A percentile compares a stretch with the other conserved stretches of the same genome.
phyloP scores from a whole-genome alignment of 495 filamentous ascomycete species.

The Astrothelium macrocarpum region DNA sequence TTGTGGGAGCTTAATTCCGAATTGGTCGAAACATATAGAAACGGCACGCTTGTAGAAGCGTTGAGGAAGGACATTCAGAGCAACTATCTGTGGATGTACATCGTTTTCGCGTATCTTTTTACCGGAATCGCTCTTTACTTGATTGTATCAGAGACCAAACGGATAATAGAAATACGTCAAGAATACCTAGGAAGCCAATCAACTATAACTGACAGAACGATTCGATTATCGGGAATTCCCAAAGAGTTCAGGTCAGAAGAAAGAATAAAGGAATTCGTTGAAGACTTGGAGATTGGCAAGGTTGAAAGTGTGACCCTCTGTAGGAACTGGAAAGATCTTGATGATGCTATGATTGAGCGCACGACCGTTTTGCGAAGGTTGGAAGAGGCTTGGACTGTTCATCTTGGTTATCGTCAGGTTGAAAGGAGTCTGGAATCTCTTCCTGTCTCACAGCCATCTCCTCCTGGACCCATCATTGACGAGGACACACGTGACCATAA shows the following conservation, averaged over 20 bases:
- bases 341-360: slow-evolving; percentile 62
- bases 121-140: slow-evolving; percentile 73
- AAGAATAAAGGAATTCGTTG: slow-evolving; percentile 76
- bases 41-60: slow-evolving; percentile 11
- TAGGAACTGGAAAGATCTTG: slow-evolving; percentile 76
- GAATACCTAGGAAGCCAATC: slow-evolving; percentile 87
- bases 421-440: slow-evolving; percentile 42
- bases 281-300: slow-evolving; percentile 82
- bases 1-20: slow-evolving; percentile 1
- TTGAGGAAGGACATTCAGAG: slow-evolving; percentile 23
- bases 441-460: slow-evolving; percentile 41
- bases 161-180: slow-evolving; percentile 75
- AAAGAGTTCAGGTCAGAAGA: slow-evolving; percentile 67
- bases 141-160: slow-evolving; percentile 68
- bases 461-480: slow-evolving; percentile 34
- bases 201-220: slow-evolving; percentile 87
- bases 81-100: slow-evolving; percentile 83
- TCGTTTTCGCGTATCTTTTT: slow-evolving; percentile 86
- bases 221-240: slow-evolving; percentile 84
- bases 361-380: slow-evolving; percentile 56
- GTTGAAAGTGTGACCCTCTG: slow-evolving; percentile 85
- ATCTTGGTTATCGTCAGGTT: slow-evolving; percentile 45
- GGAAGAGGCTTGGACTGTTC: slow-evolving; percentile 76
- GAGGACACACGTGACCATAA: slow-evolving; percentile 34
- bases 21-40: slow-evolving; percentile 12